Evolutionary conservation across 2,329 filamentous ascomycete species (phyloP).

Genomic region (Nemania sp.): DNA sequence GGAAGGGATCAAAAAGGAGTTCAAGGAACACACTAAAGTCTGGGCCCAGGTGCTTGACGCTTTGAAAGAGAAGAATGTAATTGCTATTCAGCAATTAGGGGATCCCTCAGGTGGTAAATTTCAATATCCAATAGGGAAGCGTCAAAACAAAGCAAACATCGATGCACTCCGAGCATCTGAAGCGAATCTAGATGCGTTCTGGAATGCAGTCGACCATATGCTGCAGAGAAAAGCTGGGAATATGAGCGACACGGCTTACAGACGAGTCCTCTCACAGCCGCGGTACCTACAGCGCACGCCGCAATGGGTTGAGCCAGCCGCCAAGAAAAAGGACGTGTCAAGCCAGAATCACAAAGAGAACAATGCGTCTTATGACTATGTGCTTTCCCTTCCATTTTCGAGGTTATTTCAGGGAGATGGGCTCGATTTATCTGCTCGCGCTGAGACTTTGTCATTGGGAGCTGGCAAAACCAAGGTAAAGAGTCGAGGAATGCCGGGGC

Average conservation of each 20-base stretch:
- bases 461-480: conserved; percentile 19
- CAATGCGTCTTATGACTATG: background rate
- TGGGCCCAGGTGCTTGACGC: conserved; percentile 26
- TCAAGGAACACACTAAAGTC: conserved; percentile 14
- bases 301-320: conserved; percentile 49
- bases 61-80: conserved; percentile 26
- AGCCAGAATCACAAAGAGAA: conserved; percentile 3
- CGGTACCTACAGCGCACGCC: conserved; percentile 53
- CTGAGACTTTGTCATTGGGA: conserved; percentile 9
- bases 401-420: conserved; percentile 5
- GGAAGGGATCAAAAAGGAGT: conserved; percentile 38
- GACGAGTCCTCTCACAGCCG: conserved; percentile 39
- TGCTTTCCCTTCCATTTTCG: conserved; percentile 3
- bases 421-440: conserved; percentile 10
- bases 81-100: conserved; percentile 30
- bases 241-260: conserved; percentile 36
- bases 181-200: conserved; percentile 32
- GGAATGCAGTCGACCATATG: conserved; percentile 26
- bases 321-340: conserved; percentile 35
- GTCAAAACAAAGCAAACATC: conserved; percentile 30
- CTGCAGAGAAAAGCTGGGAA: conserved; percentile 28
- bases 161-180: conserved; percentile 32
- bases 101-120: conserved; percentile 48
- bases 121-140: conserved; percentile 43
- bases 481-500: conserved; percentile 4